A percentile compares a stretch with the other conserved stretches of the same genome.
Evolutionary conservation across 768 basidiomycete species (phyloP).

Genomic region (Gloeostereum incarnatum): DNA sequence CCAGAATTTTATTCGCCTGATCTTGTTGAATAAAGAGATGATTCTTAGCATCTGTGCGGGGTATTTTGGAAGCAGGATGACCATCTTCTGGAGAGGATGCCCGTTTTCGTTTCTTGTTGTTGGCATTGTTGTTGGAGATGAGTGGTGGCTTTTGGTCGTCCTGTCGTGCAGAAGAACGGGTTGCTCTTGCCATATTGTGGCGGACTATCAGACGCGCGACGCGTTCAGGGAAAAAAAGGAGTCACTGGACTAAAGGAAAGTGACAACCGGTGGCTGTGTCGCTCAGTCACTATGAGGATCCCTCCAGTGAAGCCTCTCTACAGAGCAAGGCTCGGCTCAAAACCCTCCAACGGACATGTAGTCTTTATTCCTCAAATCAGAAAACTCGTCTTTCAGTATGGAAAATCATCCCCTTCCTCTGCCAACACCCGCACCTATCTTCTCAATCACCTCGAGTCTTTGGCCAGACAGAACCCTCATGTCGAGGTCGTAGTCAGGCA

Average conservation of each 20-base stretch:
- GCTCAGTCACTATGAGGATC: conserved; percentile 1
- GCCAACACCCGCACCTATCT: conserved; percentile 63
- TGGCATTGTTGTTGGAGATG: conserved; percentile 16
- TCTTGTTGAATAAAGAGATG: conserved; percentile 21
- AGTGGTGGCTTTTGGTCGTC: conserved; percentile 17
- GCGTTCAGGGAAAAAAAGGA: conserved; percentile 11
- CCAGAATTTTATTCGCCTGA: conserved; percentile 42
- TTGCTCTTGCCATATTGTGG: conserved; percentile 63
- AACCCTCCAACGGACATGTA: conserved; percentile 65
- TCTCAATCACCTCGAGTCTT: conserved; percentile 44
- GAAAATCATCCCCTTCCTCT: conserved; percentile 76
- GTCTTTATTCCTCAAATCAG: conserved; percentile 71
- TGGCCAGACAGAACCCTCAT: conserved; percentile 70
- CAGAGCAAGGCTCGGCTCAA: conserved; percentile 39
- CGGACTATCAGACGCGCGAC: conserved; percentile 12
- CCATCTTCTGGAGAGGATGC: conserved; percentile 29
- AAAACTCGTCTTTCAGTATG: conserved; percentile 85
- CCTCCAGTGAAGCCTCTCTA: conserved; percentile 19
- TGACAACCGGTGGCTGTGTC: not conserved
- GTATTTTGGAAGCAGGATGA: conserved; percentile 39
- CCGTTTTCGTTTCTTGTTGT: conserved; percentile 65
- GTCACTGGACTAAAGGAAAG: not conserved
- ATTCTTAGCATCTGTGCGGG: conserved; percentile 23
- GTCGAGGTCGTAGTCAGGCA: conserved; percentile 81
- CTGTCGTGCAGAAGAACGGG: conserved; percentile 50